phyloP scores from a whole-genome alignment of 176 grass and related monocot species.

The Carex cristatella region DNA sequence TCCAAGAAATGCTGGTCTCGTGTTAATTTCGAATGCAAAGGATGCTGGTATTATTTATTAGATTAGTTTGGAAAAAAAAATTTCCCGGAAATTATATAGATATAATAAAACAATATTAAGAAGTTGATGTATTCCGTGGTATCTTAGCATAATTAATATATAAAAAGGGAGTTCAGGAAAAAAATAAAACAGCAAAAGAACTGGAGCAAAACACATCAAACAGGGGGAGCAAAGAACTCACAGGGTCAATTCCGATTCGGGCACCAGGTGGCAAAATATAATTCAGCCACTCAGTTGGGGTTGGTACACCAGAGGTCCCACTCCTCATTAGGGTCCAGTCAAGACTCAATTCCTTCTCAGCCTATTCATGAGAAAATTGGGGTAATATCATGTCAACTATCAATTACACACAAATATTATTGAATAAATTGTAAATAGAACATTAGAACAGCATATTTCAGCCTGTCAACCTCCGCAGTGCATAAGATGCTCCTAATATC shows the following conservation, averaged over 20 bases:
- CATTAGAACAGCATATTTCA: neutral
- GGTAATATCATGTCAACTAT: neutral
- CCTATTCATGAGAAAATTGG: slow-evolving; percentile 36
- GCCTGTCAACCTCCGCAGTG: neutral
- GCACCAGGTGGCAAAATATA: slow-evolving; percentile 72
- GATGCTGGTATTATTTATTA: neutral
- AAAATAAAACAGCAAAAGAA: neutral
- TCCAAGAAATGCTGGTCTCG: neutral
- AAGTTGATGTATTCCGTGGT: neutral
- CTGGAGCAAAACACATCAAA: neutral
- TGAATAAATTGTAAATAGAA: neutral
- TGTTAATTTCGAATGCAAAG: neutral
- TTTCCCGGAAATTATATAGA: neutral
- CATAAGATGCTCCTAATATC: neutral
- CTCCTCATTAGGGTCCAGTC: slow-evolving; percentile 85
- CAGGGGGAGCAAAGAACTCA: slow-evolving; percentile 36
- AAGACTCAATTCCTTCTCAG: slow-evolving; percentile 65
- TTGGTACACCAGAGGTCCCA: slow-evolving; percentile 80
- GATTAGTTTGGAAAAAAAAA: neutral
- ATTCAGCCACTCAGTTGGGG: slow-evolving; percentile 82
- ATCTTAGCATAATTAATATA: neutral
- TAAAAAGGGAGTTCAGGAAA: neutral
- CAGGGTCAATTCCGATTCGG: slow-evolving; percentile 92
- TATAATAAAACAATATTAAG: neutral
- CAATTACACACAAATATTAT: neutral